Conservation (phyloP, 495 filamentous ascomycete genomes). For the Penicillium bovifimosum region DNA sequence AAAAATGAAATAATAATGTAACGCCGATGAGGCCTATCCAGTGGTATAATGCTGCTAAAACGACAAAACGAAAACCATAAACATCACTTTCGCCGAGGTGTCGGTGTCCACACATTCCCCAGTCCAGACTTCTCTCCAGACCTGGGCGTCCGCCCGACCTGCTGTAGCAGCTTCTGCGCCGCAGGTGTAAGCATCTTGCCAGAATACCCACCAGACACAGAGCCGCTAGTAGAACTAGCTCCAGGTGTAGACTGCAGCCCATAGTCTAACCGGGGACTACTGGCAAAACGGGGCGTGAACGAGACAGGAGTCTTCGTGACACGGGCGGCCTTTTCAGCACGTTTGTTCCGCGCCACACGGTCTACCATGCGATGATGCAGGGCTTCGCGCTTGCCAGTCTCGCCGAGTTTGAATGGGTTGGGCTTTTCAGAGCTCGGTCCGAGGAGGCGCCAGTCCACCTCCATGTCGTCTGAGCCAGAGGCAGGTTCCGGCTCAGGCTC, state of each 20-base stretch:
- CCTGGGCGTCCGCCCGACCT: slow-evolving; percentile 48
- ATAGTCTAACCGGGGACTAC: slow-evolving; percentile 59
- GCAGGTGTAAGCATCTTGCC: slow-evolving; percentile 58
- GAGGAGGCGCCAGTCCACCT: slow-evolving; percentile 38
- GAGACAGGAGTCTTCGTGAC: slow-evolving; percentile 53
- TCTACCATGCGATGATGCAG: slow-evolving; percentile 92
- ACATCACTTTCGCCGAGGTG: slow-evolving; percentile 36
- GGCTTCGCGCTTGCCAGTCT: slow-evolving; percentile 72
- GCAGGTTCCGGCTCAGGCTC: slow-evolving; percentile 42
- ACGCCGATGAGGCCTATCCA: not conserved
- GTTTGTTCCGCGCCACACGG: slow-evolving; percentile 65
- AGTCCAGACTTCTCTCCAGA: slow-evolving; percentile 35
- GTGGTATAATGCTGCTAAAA: slow-evolving; percentile 1
- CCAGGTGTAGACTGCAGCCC: slow-evolving; percentile 49
- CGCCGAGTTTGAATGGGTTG: slow-evolving; percentile 77
- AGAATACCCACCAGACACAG: slow-evolving; percentile 6
- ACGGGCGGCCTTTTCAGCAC: slow-evolving; percentile 44
- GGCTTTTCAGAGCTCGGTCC: slow-evolving; percentile 56
- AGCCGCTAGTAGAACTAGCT: not conserved
- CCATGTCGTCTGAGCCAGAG: slow-evolving; percentile 1
- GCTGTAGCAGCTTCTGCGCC: slow-evolving; percentile 68
- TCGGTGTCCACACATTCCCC: slow-evolving; percentile 54
- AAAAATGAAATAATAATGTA: not conserved
- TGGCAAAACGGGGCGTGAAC: slow-evolving; percentile 67
- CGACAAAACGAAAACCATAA: slow-evolving; percentile 2